Percentiles rank a stretch among this genome's conserved stretches.
These are phyloP conservation scores for Trypanosoma cruzi DNA, from an alignment of 208 protist species.

Conservation along the genomic window DNA sequence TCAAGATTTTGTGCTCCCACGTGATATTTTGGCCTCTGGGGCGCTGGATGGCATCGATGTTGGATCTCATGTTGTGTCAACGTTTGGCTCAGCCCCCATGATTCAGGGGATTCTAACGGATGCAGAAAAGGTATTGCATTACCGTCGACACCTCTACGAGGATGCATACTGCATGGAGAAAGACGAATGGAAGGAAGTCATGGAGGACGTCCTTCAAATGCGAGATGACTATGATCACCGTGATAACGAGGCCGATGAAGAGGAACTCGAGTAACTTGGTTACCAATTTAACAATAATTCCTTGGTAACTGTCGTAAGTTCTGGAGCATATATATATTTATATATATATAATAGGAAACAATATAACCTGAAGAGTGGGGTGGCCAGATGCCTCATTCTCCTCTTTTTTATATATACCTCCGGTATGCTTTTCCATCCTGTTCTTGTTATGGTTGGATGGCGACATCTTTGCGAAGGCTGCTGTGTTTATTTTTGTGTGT, in stretches of 20 bases:
- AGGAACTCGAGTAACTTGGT: constrained; percentile 4
- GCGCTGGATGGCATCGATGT: constrained; percentile 45
- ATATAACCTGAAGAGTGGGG: too few relatives aligned
- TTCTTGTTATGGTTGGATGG: too few relatives aligned
- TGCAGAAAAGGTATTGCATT: constrained; percentile 44
- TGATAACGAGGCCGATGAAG: constrained; percentile 35
- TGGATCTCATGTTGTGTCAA: constrained; percentile 65
- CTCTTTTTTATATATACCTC: too few relatives aligned
- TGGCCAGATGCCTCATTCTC: too few relatives aligned
- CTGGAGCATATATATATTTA: too few relatives aligned
- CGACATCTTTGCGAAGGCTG: too few relatives aligned
- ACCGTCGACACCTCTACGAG: constrained; percentile 45
- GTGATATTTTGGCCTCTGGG: constrained; percentile 16
- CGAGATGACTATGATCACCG: constrained; percentile 79
- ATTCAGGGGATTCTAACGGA: constrained; percentile 32
- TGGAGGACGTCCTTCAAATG: constrained; percentile 68
- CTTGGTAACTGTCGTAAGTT: too few relatives aligned
- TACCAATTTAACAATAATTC: too few relatives aligned
- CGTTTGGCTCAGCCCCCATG: constrained; percentile 72
- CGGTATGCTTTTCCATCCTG: too few relatives aligned
- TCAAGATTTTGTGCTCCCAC: constrained; percentile 45
- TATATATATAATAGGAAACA: too few relatives aligned
- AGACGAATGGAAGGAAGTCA: constrained; percentile 74
- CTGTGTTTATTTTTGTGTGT: too few relatives aligned
- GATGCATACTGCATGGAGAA: constrained; percentile 59